Base-by-base conservation (phyloP, 768 basidiomycete genomes). In the Trametes maxima region DNA sequence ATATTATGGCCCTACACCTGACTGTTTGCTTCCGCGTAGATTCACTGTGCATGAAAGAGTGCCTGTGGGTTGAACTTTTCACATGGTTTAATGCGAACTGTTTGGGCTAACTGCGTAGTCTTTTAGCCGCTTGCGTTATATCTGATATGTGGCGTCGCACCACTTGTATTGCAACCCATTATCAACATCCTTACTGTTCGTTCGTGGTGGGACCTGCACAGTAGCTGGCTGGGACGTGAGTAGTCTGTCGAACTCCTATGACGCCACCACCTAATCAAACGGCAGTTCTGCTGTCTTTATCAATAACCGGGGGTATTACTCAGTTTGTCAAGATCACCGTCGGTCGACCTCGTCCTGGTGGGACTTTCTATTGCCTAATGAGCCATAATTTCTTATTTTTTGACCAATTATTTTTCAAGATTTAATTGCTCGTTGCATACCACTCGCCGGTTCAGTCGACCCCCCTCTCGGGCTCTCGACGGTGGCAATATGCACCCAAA, bases 181-280 rank as follows among this genome's bases (percentile, higher is more conserved):
- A 80, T 95, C 66, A 91, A 92, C 66, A 59, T 86, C 21, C 50
- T 90, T 14, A 88, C 92, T 21, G 78, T 93, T 28, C 83, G 89
- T n/a, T 89, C 86, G 2, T 86, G 85, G 78, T 98, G 95, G 94
- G 95, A 97, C 69, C 76, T 89, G 33, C 95, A 97, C 70, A 88
- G 85, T 68, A 80, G 89, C 75, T 65, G 72, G 62, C 76, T 83
- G 3, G 81, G 81, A 16, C 60, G 82, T 82, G 59, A 36, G 79
- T 71, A 13, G 25, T 14, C 2, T 35, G 14, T 51, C 1, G 8
- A 6, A 16, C 10, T 11, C 16, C 44, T 39, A 17, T 1, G 22
- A 46, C 24, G 45, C 43, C 40, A 25, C 14, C 28, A 19, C 57
- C 46, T 47, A 24, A 59, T 46, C 19, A 19, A 49, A 35, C 36